Evolutionary conservation across 2,329 filamentous ascomycete species (phyloP).

Genomic region (Periconia macrospinosa): DNA sequence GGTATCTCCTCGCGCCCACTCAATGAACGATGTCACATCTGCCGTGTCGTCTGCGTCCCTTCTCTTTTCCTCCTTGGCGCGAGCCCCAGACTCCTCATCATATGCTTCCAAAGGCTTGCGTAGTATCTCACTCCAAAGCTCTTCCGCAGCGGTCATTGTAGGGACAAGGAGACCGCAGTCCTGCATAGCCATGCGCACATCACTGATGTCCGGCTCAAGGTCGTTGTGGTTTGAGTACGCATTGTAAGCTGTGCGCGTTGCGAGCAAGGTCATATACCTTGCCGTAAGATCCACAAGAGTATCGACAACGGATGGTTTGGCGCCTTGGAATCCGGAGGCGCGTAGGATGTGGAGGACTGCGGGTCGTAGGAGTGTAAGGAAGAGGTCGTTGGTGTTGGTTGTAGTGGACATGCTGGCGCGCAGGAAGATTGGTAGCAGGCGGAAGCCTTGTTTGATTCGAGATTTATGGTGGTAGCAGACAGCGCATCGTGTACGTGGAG

Average conservation of each 20-base stretch:
- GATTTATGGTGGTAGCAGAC: constrained; percentile 19
- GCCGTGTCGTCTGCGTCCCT: constrained; percentile 71
- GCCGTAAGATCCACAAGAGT: constrained; percentile 84
- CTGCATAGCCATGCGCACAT: constrained; percentile 83
- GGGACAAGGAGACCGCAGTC: constrained; percentile 76
- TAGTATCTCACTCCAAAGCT: constrained; percentile 62
- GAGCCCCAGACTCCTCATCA: constrained; percentile 42
- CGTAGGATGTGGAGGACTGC: constrained; percentile 88
- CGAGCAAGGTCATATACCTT: constrained; percentile 76
- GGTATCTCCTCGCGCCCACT: constrained; percentile 74
- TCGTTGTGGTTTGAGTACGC: constrained; percentile 71
- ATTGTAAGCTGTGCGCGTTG: constrained; percentile 70
- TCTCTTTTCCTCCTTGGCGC: constrained; percentile 47
- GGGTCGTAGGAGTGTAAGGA: constrained; percentile 81
- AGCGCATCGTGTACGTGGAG: constrained; percentile 23
- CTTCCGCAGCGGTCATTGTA: constrained; percentile 66
- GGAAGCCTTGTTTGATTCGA: neutral
- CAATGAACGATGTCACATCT: constrained; percentile 76
- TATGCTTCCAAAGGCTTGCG: constrained; percentile 49
- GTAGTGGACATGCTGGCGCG: constrained; percentile 36
- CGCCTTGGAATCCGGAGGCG: constrained; percentile 84
- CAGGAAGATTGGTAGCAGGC: neutral
- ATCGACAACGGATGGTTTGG: constrained; percentile 80
- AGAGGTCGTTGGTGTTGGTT: constrained; percentile 46
- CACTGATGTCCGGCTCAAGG: constrained; percentile 66